phyloP scores from a whole-genome alignment of 169 alveolate species.

The Amoebophrya sp. region DNA sequence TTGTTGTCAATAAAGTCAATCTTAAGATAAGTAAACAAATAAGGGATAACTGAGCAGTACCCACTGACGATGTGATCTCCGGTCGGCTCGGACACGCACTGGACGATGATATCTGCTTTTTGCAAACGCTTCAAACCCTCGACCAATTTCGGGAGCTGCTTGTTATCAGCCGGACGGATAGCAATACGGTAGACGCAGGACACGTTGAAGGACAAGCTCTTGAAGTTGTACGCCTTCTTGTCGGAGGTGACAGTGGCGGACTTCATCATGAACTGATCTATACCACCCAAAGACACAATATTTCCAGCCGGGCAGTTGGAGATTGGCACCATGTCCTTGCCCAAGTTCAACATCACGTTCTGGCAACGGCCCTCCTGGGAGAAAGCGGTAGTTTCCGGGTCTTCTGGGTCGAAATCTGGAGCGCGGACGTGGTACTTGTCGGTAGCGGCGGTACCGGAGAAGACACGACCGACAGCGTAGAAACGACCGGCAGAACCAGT shows the following conservation, averaged over 20 bases:
- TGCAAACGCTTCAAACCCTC: slow-evolving; percentile 95
- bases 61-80: slow-evolving; percentile 96
- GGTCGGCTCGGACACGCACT: slow-evolving; percentile 92
- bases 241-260: slow-evolving; percentile 95
- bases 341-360: slow-evolving; percentile 23
- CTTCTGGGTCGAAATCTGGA: slow-evolving; percentile 44
- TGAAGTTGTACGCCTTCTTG: slow-evolving; percentile 93
- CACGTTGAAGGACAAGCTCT: slow-evolving; percentile 98
- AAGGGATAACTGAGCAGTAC: neutral
- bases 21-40: neutral
- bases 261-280: slow-evolving; percentile 93
- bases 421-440: slow-evolving; percentile 73
- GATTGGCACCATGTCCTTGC: slow-evolving; percentile 39
- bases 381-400: slow-evolving; percentile 35
- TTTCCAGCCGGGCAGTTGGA: slow-evolving; percentile 74
- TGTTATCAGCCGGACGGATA: slow-evolving; percentile 94
- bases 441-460: slow-evolving; percentile 98
- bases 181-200: slow-evolving; percentile 99
- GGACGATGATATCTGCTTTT: slow-evolving; percentile 96
- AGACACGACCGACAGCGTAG: slow-evolving; percentile 99
- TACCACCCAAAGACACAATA: slow-evolving; percentile 97
- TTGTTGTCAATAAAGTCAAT: neutral
- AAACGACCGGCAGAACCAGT: slow-evolving; percentile 97
- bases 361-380: neutral
- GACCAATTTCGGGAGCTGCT: slow-evolving; percentile 96